phyloP scores from a whole-genome alignment of 352 stramenopile species.

The Globisporangium barbulae region DNA sequence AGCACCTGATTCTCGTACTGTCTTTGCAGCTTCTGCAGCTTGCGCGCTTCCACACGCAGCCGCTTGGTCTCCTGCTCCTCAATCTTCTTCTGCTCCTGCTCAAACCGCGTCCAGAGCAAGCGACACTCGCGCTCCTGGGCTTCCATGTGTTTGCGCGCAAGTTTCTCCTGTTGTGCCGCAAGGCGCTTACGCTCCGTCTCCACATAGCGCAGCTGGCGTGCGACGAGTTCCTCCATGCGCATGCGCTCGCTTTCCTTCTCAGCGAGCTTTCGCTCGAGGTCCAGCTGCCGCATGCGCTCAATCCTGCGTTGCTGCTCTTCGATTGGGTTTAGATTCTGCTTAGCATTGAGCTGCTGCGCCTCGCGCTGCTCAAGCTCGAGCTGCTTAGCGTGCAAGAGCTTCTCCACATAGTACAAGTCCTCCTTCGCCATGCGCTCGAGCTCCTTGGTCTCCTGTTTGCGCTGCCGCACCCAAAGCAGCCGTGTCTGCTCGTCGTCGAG shows the following conservation, averaged over 20 bases:
- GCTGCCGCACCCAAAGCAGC: slow-evolving; percentile 23
- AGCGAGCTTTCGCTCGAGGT: slow-evolving; percentile 32
- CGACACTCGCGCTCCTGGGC: slow-evolving; percentile 37
- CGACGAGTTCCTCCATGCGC: slow-evolving; percentile 47
- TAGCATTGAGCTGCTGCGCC: slow-evolving; percentile 17
- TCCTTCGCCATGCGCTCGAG: slow-evolving; percentile 42
- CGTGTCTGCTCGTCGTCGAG: slow-evolving; percentile 26
- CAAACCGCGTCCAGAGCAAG: slow-evolving; percentile 30
- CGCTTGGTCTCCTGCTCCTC: slow-evolving; percentile 32
- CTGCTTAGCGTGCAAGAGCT: slow-evolving; percentile 37
- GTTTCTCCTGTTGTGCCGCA: slow-evolving; percentile 33
- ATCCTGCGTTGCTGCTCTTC: slow-evolving; percentile 48
- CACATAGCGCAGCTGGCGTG: slow-evolving; percentile 37
- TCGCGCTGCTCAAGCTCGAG: slow-evolving; percentile 13
- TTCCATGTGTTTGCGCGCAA: slow-evolving; percentile 41
- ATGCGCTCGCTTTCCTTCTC: slow-evolving; percentile 34
- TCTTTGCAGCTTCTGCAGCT: slow-evolving; percentile 29
- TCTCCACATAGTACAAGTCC: slow-evolving; percentile 53
- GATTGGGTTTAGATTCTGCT: slow-evolving; percentile 26
- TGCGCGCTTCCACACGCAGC: slow-evolving; percentile 29
- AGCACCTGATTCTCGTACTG: slow-evolving; percentile 27
- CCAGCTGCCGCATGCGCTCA: slow-evolving; percentile 34
- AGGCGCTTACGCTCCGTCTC: slow-evolving; percentile 29
- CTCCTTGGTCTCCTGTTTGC: slow-evolving; percentile 31
- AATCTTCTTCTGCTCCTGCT: slow-evolving; percentile 21